Percentiles rank a stretch among this genome's conserved stretches.
These are phyloP conservation scores for Chalciporus chontae DNA, from an alignment of 768 basidiomycete genomes.

Conservation along the genomic window DNA sequence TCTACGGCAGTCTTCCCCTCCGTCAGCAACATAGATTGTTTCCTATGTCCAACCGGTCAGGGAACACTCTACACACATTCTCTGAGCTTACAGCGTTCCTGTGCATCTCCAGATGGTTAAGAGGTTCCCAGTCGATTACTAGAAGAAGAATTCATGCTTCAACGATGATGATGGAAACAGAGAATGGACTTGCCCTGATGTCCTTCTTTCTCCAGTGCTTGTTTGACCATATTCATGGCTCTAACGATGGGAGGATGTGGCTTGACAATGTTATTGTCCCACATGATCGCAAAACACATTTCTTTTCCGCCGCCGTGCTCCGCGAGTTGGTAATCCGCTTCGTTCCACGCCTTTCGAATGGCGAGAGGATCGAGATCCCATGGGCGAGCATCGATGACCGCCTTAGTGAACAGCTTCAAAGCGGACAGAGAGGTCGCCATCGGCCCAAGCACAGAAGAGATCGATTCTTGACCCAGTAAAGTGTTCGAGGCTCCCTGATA, in stretches of 20 bases:
- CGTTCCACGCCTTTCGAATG: constrained; percentile 56
- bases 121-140: constrained; percentile 67
- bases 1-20: constrained; percentile 35
- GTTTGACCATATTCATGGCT: constrained; percentile 56
- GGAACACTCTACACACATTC: neutral
- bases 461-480: constrained; percentile 68
- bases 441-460: constrained; percentile 76
- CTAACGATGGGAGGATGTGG: constrained; percentile 67
- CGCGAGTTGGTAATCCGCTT: constrained; percentile 51
- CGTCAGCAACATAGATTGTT: constrained; percentile 39
- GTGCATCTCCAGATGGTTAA: constrained; percentile 42
- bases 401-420: constrained; percentile 54
- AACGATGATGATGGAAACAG: neutral
- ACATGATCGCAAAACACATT: constrained; percentile 60
- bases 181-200: constrained; percentile 49
- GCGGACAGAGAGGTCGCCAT: constrained; percentile 58
- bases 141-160: neutral
- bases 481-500: constrained; percentile 65
- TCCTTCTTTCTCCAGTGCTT: constrained; percentile 58
- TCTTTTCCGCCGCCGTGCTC: constrained; percentile 56
- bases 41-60: constrained; percentile 24
- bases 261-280: constrained; percentile 56
- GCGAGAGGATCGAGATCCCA: constrained; percentile 67
- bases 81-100: constrained; percentile 19
- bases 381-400: constrained; percentile 37